Percentiles rank a stretch among this genome's conserved stretches.
phyloP scores from a whole-genome alignment of 1,284 basidiomycete genomes.

The Ganoderma meredithae region DNA sequence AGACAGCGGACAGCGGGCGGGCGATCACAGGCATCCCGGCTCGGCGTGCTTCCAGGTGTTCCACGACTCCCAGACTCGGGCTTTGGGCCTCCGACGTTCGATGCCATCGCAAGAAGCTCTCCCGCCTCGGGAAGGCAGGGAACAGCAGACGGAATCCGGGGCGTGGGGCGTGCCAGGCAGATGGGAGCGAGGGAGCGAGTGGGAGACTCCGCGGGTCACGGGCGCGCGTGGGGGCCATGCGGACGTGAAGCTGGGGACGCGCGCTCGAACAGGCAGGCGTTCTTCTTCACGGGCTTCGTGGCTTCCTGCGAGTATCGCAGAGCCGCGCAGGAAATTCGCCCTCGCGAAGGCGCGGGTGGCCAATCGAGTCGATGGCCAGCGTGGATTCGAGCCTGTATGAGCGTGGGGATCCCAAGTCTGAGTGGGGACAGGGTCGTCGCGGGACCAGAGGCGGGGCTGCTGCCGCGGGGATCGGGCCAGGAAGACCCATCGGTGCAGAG shows the following conservation, averaged over 20 bases:
- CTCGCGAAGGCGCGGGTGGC: not conserved
- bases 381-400: not conserved
- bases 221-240: not conserved
- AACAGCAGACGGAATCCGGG: not conserved
- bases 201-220: not conserved
- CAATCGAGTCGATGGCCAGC: not conserved
- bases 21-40: not conserved
- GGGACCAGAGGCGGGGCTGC: not conserved
- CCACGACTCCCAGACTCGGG: not conserved
- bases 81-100: conserved; percentile 1
- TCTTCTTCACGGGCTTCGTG: conserved; percentile 2
- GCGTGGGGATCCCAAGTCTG: not conserved
- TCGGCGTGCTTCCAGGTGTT: conserved; percentile 3
- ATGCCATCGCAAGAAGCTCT: not conserved
- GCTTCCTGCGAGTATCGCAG: conserved; percentile 7
- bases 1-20: not conserved
- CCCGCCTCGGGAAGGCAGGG: not conserved
- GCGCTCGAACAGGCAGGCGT: not conserved
- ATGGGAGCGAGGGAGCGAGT: not conserved
- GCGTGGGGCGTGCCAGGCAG: not conserved
- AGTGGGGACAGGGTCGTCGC: not conserved
- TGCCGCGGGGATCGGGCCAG: not conserved
- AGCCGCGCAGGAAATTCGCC: not conserved
- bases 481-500: not conserved
- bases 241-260: not conserved